These are phyloP conservation scores for Garcia nutans DNA, from an alignment of 345 rosid genomes.

Conservation along the genomic window DNA sequence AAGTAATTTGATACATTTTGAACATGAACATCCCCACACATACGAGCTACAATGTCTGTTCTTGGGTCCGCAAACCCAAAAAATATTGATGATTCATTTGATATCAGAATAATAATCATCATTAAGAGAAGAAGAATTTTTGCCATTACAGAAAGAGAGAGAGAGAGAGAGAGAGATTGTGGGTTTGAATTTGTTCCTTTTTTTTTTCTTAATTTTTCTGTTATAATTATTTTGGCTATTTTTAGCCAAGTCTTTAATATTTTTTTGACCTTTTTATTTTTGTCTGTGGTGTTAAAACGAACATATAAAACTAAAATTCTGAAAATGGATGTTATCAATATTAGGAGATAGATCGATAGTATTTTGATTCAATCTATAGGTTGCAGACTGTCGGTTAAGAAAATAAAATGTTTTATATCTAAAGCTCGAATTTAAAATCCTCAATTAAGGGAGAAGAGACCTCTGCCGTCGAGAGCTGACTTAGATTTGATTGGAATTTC, in stretches of 20 bases:
- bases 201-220: background rate
- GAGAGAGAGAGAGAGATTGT: background rate
- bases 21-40: constrained; percentile 29
- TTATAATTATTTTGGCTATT: background rate
- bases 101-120: too few species aligned
- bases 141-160: constrained; percentile 2
- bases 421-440: too few species aligned
- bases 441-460: too few species aligned
- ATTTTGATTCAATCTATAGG: too few species aligned
- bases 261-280: background rate
- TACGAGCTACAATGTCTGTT: constrained; percentile 31
- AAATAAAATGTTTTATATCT: too few species aligned
- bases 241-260: background rate
- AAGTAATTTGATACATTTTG: constrained; percentile 29
- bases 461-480: too few species aligned
- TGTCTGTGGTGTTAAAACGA: background rate
- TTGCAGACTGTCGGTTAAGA: too few species aligned
- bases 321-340: background rate
- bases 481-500: too few species aligned
- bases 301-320: background rate
- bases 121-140: background rate
- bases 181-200: background rate
- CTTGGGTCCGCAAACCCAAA: constrained; percentile 24
- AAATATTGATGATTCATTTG: too few species aligned
- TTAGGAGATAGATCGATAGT: too few species aligned